Conservation (phyloP, 495 filamentous ascomycete species). For the Penicillium soppii region DNA sequence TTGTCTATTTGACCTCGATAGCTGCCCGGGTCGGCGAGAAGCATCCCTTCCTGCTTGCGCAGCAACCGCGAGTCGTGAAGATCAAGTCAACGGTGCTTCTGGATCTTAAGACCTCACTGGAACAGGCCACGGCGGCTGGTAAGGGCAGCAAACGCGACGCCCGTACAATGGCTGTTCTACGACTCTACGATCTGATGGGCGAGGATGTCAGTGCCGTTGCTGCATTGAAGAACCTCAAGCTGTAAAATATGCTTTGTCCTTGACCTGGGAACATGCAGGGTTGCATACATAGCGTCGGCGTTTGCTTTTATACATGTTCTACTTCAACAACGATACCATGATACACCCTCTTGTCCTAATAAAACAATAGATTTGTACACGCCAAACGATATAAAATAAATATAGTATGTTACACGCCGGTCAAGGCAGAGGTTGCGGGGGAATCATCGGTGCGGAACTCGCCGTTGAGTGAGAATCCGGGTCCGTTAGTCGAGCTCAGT, state of each 20-base stretch:
- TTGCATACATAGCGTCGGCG: conserved; percentile 47
- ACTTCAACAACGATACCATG: conserved; percentile 50
- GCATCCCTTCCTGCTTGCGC: conserved; percentile 65
- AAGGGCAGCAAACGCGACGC: conserved; percentile 52
- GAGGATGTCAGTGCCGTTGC: conserved; percentile 66
- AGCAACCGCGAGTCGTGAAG: conserved; percentile 55
- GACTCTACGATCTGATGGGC: conserved; percentile 73
- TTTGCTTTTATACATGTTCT: conserved; percentile 26
- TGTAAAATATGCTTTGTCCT: conserved; percentile 21
- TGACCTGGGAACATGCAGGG: conserved; percentile 6
- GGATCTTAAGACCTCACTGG: conserved; percentile 76
- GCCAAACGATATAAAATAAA: conserved; percentile 31
- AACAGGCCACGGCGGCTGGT: conserved; percentile 59
- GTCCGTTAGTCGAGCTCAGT: conserved; percentile 81
- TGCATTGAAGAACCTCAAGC: conserved; percentile 65
- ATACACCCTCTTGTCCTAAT: conserved; percentile 47
- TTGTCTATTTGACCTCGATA: conserved; percentile 52
- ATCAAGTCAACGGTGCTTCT: conserved; percentile 77
- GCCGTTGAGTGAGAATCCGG: conserved; percentile 84
- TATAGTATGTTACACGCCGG: conserved; percentile 43
- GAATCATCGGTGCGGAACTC: conserved; percentile 63
- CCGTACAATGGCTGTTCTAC: conserved; percentile 67
- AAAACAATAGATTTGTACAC: conserved; percentile 46
- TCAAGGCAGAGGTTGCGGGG: conserved; percentile 44
- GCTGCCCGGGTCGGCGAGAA: conserved; percentile 51